Evolutionary conservation across 306 rosid genomes (phyloP), one percentile per base, ranked within the genome.

Genomic region (Ziziphus jujuba): DNA sequence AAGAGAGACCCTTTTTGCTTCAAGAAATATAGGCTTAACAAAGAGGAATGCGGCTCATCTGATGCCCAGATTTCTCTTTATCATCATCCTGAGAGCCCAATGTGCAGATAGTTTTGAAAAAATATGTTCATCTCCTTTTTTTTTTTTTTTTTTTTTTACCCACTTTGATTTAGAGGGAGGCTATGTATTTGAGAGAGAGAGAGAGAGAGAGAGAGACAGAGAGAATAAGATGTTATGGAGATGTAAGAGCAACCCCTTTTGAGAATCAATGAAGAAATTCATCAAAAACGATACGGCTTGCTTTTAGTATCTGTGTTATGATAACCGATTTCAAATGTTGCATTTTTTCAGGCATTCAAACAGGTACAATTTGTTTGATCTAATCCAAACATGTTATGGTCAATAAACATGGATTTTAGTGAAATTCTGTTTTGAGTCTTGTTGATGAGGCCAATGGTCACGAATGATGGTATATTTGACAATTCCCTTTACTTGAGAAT

Each of bases 41-140:
- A 57, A 21, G 87, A 80, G 67, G 82, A 79, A 4, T 71, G 61
- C 17, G 81, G 95, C 66, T 81, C 88, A 47, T 77, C 83, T 24
- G 91, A 83, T n/a, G 69, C 75, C 72, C 75, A 57, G 44, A 75
- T 81, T 48, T 67, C 67, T 71, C 72, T 77, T 81, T 77, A 85
- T 77, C 91, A 87, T 67, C 87, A 82, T 0, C 86, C 91, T 51
- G 91, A 81, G 20, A 91, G 89, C 75, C 93, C 97, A 67, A 79
- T 87, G 90, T 91, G 96, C 87, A 88, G 91, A 87, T 86, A 88
- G 68, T 49, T 45, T 14, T 67, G 22, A 59, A 16, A 49, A 6
- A 5, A 20, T 2, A 13, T 49, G 10, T 36, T 36, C 43, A 0
- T 36, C 43, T 3, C 9, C 11, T 47, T 35, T 55, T 52, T 74